Evolutionary conservation across 1,284 basidiomycete species (phyloP).

Genomic region (Cutaneotrichosporon sp.): DNA sequence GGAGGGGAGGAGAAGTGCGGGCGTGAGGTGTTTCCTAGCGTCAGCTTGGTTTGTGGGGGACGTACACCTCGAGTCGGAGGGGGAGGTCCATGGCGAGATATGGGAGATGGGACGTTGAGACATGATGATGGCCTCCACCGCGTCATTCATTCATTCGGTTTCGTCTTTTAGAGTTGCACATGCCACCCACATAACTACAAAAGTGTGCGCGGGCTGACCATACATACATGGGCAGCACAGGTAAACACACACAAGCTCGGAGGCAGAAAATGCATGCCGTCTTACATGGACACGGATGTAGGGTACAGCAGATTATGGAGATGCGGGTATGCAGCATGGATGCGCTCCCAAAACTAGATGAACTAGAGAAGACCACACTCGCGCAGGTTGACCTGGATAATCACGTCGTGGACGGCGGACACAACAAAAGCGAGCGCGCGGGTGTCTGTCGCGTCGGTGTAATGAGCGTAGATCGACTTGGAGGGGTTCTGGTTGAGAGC

Average conservation of each 20-base stretch:
- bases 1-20: constrained; percentile 18
- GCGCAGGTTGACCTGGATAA: constrained; percentile 48
- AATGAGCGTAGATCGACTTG: constrained; percentile 56
- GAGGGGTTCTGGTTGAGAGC: constrained; percentile 77
- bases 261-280: constrained; percentile 18
- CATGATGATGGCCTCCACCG: constrained; percentile 5
- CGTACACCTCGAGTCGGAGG: constrained; percentile 15
- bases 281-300: constrained; percentile 19
- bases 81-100: constrained; percentile 10
- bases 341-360: constrained; percentile 21
- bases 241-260: neutral
- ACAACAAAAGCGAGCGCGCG: constrained; percentile 58
- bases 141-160: constrained; percentile 1
- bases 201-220: neutral
- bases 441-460: constrained; percentile 58
- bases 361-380: constrained; percentile 50
- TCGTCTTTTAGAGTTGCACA: neutral
- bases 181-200: too few relatives aligned
- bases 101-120: neutral
- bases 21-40: constrained; percentile 11
- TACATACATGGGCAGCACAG: neutral
- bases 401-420: constrained; percentile 14
- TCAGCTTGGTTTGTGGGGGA: constrained; percentile 4
- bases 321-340: constrained; percentile 1
- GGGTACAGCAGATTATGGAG: constrained; percentile 21